Conservation (phyloP, 163 green algal genomes). For the Prototheca cutis region DNA sequence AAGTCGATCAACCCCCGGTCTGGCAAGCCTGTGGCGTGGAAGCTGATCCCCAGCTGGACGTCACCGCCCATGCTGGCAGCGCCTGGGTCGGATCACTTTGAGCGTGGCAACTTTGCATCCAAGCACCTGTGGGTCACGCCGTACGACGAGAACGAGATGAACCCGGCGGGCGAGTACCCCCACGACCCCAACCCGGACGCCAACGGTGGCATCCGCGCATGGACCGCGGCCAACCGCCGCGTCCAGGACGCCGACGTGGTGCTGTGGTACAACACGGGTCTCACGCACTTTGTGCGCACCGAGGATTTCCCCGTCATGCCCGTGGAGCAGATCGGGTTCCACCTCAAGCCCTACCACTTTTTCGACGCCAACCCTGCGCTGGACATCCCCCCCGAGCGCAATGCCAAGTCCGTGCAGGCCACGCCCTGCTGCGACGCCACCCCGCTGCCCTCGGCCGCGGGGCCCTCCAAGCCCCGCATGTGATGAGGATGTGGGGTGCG, state of each 20-base stretch:
- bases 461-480: not conserved
- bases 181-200: conserved; percentile 40
- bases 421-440: conserved; percentile 2
- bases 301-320: conserved; percentile 84
- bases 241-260: conserved; percentile 49
- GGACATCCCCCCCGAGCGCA: conserved; percentile 37
- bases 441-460: not conserved
- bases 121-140: conserved; percentile 63
- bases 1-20: conserved; percentile 40
- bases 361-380: conserved; percentile 43
- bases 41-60: conserved; percentile 44
- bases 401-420: conserved; percentile 6
- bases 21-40: conserved; percentile 52
- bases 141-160: conserved; percentile 48
- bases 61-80: conserved; percentile 39
- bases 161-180: conserved; percentile 55
- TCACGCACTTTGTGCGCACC: conserved; percentile 53
- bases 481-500: too few species aligned
- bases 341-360: conserved; percentile 43
- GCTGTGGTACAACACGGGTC: conserved; percentile 58
- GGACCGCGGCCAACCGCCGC: conserved; percentile 37
- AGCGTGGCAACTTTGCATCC: conserved; percentile 50
- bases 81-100: conserved; percentile 20
- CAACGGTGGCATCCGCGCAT: conserved; percentile 42
- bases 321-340: conserved; percentile 41